Conservation (phyloP, 1,284 basidiomycete genomes). For the Meripilus lineatus region DNA sequence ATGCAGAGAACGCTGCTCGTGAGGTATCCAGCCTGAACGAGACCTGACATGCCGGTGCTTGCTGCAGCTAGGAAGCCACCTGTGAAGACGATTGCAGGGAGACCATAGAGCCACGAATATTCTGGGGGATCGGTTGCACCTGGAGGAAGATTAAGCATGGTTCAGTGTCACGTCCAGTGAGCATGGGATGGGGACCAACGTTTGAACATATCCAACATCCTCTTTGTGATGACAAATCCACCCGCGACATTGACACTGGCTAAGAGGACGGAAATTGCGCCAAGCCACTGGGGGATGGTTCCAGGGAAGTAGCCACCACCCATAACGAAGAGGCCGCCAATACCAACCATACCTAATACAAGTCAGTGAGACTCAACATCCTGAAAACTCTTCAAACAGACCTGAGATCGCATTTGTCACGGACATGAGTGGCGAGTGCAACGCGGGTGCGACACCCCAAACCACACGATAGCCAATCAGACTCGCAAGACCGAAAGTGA, state of each 20-base stretch:
- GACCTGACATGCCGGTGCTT: constrained; percentile 77
- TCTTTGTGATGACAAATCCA: constrained; percentile 80
- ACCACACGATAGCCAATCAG: constrained; percentile 83
- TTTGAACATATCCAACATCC: constrained; percentile 90
- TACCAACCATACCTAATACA: constrained; percentile 61
- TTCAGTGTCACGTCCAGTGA: not conserved
- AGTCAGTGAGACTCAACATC: not conserved
- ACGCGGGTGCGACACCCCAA: constrained; percentile 81
- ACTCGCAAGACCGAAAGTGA: constrained; percentile 79
- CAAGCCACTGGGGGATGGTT: constrained; percentile 73
- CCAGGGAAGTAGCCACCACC: constrained; percentile 80
- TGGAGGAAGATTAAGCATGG: constrained; percentile 21
- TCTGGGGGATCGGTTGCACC: constrained; percentile 81
- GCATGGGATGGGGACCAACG: constrained; percentile 43
- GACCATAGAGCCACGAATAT: constrained; percentile 74
- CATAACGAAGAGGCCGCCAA: constrained; percentile 85
- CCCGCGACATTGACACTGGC: constrained; percentile 83
- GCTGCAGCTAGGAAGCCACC: constrained; percentile 78
- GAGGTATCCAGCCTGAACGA: constrained; percentile 82
- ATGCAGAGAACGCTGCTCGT: constrained; percentile 81
- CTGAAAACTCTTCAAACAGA: constrained; percentile 11
- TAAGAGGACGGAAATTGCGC: constrained; percentile 74
- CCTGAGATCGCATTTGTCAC: constrained; percentile 81
- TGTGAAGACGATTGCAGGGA: constrained; percentile 76
- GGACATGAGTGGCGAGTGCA: constrained; percentile 83